phyloP scores from a whole-genome alignment of 2,329 filamentous ascomycete species.

The Didymella glomerata region DNA sequence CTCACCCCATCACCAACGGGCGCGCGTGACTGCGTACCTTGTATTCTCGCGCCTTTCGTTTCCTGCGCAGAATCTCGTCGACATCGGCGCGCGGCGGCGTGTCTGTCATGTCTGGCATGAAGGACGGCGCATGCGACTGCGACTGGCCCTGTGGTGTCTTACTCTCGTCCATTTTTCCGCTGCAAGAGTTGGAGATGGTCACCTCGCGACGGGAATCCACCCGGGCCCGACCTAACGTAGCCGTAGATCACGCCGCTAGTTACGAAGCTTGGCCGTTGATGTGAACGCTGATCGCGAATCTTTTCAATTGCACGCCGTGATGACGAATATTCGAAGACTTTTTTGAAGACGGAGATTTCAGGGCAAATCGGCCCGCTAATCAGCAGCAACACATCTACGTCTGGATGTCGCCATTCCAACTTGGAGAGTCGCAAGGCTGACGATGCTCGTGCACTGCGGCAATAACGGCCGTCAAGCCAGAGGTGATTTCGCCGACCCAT shows the following conservation, averaged over 20 bases:
- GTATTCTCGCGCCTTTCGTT: slow-evolving; percentile 61
- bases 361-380: neutral
- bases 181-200: slow-evolving; percentile 27
- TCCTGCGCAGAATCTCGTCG: slow-evolving; percentile 59
- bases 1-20: neutral
- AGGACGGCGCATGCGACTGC: slow-evolving; percentile 34
- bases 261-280: slow-evolving; percentile 17
- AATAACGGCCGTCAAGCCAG: slow-evolving; percentile 4
- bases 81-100: slow-evolving; percentile 57
- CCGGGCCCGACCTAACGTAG: neutral
- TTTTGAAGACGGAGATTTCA: neutral
- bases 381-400: neutral
- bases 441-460: slow-evolving; percentile 18
- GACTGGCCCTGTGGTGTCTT: slow-evolving; percentile 22
- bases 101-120: slow-evolving; percentile 45
- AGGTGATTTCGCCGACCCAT: slow-evolving; percentile 10
- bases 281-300: neutral
- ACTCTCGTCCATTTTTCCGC: slow-evolving; percentile 41
- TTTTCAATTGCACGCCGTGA: neutral
- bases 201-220: slow-evolving; percentile 8
- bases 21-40: slow-evolving; percentile 48
- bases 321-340: neutral
- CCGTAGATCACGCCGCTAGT: slow-evolving; percentile 22
- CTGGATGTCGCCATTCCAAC: neutral
- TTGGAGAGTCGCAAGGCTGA: neutral